Evolutionary conservation across 2,329 filamentous ascomycete genomes (phyloP).

Genomic region (Volutella citrinella): DNA sequence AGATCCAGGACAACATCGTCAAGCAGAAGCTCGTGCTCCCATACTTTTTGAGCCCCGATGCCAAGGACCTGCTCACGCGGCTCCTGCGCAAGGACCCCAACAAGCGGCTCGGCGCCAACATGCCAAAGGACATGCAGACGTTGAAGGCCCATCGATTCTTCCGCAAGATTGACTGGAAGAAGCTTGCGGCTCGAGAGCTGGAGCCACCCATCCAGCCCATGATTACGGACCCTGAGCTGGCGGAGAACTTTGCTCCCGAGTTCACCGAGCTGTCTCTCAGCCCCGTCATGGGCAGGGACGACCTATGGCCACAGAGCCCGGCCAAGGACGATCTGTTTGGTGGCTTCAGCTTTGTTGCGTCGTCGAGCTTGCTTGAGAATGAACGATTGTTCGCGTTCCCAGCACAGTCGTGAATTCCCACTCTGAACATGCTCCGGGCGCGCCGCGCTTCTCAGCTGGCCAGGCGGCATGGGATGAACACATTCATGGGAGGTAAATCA

Average conservation of each 20-base stretch:
- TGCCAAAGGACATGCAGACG: conserved; percentile 79
- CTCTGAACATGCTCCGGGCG: no score
- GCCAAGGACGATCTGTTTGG: conserved; percentile 58
- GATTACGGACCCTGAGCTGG: conserved; percentile 91
- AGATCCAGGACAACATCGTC: conserved; percentile 93
- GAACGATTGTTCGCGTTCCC: conserved; percentile 36
- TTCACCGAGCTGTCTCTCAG: conserved; percentile 86
- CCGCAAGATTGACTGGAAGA: conserved; percentile 92
- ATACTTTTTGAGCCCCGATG: conserved; percentile 86
- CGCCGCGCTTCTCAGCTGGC: no score
- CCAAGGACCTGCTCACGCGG: conserved; percentile 88
- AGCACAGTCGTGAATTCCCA: conserved; percentile 18
- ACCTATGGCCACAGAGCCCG: conserved; percentile 37
- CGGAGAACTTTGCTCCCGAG: conserved; percentile 93
- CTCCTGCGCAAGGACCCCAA: conserved; percentile 87
- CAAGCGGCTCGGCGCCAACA: conserved; percentile 84
- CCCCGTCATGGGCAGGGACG: conserved; percentile 55
- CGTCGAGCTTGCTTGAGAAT: conserved; percentile 54
- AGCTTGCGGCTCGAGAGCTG: conserved; percentile 75
- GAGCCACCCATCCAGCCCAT: conserved; percentile 88
- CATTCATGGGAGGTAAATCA: no score
- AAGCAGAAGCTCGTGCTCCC: conserved; percentile 87
- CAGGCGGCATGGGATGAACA: no score
- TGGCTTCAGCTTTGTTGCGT: conserved; percentile 62
- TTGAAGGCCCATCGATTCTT: conserved; percentile 97